Base-by-base conservation (phyloP, 192 early-diverging fungal species). In the Haplosporangium gracile region DNA sequence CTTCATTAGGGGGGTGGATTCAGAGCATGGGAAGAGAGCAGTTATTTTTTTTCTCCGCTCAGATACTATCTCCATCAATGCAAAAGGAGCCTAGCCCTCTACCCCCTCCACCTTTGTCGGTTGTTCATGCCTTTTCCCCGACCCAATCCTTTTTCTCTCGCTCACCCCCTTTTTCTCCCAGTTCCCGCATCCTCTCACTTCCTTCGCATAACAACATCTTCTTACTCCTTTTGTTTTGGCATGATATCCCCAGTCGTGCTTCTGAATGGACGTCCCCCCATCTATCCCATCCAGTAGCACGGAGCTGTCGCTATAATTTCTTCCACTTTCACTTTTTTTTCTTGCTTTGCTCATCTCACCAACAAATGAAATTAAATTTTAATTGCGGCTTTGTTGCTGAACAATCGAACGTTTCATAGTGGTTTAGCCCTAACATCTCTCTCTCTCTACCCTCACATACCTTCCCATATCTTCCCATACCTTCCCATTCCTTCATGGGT, bases 391-490 rank as follows among this genome's bases (percentile, higher is more conserved):
- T 51, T 51, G 47, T 2, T 63, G 29, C 60, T 65, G 60, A 65
- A 65, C 60, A 65, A 32, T 65, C 60, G 60, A 32, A 15, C 49
- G 60, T 65, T 65, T 65, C 60, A 65, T 32, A 13, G 60, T 65
- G 60, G 26, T 65, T 34, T 65, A 65, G 60, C 60, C 57, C 57
- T 60, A 60, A 5, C 24, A n/a, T n/a, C 57, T 24, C 22, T 24
- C 55, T 57, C 26, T n/a, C 24, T 57, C 55, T n/a, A 26, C n/a
- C n/a, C 55, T 24, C 5, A 26, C 60, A 15, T 34, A 65, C 10
- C 29, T 32, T 57, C 8, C 26, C 2, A 15, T 57, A n/a, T n/a
- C n/a, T n/a, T n/a, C n/a, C n/a, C 60, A 15, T 34, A 65, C 10
- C 29, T 32, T 57, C 8, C 26, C 2, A 15, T 57, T 4, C 22